Evolutionary conservation across 106 monocot genomes (phyloP).

Genomic region (Dioscorea zingiberensis): DNA sequence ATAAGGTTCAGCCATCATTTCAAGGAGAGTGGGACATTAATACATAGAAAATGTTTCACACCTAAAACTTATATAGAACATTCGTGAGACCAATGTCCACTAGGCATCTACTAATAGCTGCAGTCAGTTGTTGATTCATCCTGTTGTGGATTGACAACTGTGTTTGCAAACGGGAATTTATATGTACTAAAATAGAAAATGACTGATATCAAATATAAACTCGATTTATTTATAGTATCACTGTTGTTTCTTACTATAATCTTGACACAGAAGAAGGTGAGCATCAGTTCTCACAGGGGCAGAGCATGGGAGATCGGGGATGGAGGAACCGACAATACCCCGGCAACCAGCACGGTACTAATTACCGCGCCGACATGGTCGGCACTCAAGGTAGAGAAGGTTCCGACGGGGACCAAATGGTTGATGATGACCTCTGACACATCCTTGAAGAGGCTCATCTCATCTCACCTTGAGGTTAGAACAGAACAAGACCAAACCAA

Average conservation of each 20-base stretch:
- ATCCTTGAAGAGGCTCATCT: slow-evolving; percentile 20
- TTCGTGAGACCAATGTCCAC: too few species aligned
- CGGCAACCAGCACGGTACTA: slow-evolving; percentile 15
- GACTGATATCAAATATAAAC: neutral
- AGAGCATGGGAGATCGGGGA: slow-evolving; percentile 18
- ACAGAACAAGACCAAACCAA: too few species aligned
- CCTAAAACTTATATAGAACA: too few species aligned
- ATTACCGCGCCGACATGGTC: slow-evolving; percentile 10
- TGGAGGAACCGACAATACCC: slow-evolving; percentile 37
- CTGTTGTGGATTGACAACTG: neutral
- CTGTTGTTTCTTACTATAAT: neutral
- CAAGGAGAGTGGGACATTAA: too few species aligned
- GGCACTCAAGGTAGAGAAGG: slow-evolving; percentile 15
- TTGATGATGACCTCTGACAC: slow-evolving; percentile 9
- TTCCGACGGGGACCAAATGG: slow-evolving; percentile 14
- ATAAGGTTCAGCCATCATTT: too few species aligned
- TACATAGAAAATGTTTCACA: too few species aligned
- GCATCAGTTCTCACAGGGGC: slow-evolving; percentile 19
- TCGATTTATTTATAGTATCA: neutral
- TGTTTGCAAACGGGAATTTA: neutral
- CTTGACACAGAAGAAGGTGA: slow-evolving; percentile 16
- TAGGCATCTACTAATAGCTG: too few species aligned
- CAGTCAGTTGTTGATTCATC: neutral
- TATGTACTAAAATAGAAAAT: neutral
- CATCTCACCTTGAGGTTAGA: too few species aligned